phyloP scores from a whole-genome alignment of 1,284 basidiomycete genomes.

The Ceratobasidium sp. region DNA sequence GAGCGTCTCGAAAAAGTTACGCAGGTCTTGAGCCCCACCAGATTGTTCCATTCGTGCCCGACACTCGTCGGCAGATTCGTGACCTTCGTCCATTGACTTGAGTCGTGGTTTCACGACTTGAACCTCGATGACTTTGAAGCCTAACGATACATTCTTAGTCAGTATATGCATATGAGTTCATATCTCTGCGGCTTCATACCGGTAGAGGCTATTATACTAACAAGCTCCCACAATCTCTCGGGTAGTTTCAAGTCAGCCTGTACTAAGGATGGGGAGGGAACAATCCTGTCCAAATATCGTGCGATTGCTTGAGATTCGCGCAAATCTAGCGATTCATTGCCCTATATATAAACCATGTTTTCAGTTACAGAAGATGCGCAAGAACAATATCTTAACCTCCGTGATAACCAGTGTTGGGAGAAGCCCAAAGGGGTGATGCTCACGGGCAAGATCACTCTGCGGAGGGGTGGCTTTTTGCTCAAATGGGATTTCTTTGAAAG shows the following conservation, averaged over 20 bases:
- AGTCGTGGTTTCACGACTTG: constrained; percentile 31
- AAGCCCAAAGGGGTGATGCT: constrained; percentile 26
- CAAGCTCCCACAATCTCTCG: constrained; percentile 38
- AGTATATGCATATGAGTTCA: neutral
- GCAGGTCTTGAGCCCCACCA: constrained; percentile 20
- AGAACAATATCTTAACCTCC: neutral
- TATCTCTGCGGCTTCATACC: neutral
- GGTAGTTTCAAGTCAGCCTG: constrained; percentile 1
- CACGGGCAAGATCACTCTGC: constrained; percentile 14
- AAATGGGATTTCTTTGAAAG: constrained; percentile 19
- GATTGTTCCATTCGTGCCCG: constrained; percentile 10
- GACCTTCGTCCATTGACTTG: constrained; percentile 15
- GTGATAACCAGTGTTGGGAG: constrained; percentile 23
- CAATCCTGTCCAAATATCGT: constrained; percentile 24
- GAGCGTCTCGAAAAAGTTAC: constrained; percentile 1
- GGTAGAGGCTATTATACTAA: constrained; percentile 24
- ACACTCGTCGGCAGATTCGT: constrained; percentile 18
- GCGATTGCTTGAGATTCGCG: constrained; percentile 32
- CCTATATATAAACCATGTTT: constrained; percentile 11
- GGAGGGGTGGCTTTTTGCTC: constrained; percentile 3
- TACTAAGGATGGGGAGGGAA: constrained; percentile 17
- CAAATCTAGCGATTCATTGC: neutral
- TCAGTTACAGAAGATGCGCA: neutral
- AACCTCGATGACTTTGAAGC: constrained; percentile 15
- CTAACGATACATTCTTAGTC: neutral